Percentiles rank a stretch among this genome's conserved stretches.
These are phyloP conservation scores for Ophiostoma tasmaniense DNA, from an alignment of 2,329 filamentous ascomycete genomes.

Conservation along the genomic window DNA sequence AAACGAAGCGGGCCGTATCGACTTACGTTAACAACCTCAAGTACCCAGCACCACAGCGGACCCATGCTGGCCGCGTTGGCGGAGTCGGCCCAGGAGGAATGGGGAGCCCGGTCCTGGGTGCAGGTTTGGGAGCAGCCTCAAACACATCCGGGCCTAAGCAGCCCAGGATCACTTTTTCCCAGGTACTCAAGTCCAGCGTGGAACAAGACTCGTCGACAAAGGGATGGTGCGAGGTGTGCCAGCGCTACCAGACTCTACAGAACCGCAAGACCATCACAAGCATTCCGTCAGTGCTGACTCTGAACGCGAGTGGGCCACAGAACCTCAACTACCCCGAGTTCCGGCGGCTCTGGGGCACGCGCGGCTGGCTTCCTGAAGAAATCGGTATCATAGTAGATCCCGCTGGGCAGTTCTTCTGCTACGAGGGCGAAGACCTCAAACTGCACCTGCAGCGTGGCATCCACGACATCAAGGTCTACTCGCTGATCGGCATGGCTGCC, in stretches of 20 bases:
- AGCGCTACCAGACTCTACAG: conserved; percentile 78
- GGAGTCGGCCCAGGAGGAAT: neutral
- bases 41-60: conserved; percentile 52
- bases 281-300: conserved; percentile 75
- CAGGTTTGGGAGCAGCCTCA: neutral
- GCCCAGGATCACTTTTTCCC: conserved; percentile 65
- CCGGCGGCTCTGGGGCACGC: conserved; percentile 75
- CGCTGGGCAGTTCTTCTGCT: conserved; percentile 80
- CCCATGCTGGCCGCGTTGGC: neutral
- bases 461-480: conserved; percentile 79
- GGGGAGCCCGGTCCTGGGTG: neutral
- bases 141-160: conserved; percentile 38
- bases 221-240: conserved; percentile 89
- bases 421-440: conserved; percentile 82
- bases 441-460: conserved; percentile 69
- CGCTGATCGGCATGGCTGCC: conserved; percentile 78
- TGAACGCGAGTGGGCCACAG: conserved; percentile 58
- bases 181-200: conserved; percentile 84
- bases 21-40: conserved; percentile 79
- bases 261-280: conserved; percentile 77
- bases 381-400: conserved; percentile 86
- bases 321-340: conserved; percentile 59
- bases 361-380: conserved; percentile 86
- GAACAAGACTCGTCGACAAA: conserved; percentile 81
- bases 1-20: conserved; percentile 70